Percentiles rank a stretch among this genome's conserved stretches.
Conservation (phyloP, 2,329 filamentous ascomycete species). For the Fusarium sp. region DNA sequence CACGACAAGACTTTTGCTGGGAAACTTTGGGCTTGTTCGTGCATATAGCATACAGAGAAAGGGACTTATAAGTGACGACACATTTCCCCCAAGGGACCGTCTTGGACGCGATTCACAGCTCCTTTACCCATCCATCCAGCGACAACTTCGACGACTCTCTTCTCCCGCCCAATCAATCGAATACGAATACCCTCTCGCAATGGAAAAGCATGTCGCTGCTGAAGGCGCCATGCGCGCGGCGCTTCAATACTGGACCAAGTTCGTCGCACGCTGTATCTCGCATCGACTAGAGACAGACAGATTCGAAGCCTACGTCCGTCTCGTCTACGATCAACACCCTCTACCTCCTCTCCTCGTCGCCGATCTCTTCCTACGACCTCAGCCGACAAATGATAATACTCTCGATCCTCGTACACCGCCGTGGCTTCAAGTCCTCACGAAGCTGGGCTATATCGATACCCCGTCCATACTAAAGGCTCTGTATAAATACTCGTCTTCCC, state of each 20-base stretch:
- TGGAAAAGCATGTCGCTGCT: conserved; percentile 44
- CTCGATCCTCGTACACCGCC: conserved; percentile 69
- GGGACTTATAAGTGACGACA: background rate
- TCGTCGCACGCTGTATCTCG: conserved; percentile 62
- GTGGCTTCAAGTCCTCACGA: conserved; percentile 68
- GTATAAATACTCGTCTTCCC: conserved; percentile 67
- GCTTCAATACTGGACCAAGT: conserved; percentile 60
- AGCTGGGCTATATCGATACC: conserved; percentile 63
- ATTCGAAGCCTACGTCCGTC: conserved; percentile 63
- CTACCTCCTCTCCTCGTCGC: conserved; percentile 63
- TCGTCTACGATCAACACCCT: conserved; percentile 63
- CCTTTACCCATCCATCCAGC: conserved; percentile 14
- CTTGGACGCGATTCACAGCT: conserved; percentile 18
- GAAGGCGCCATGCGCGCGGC: conserved; percentile 45
- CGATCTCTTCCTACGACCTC: conserved; percentile 68
- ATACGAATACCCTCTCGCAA: conserved; percentile 23
- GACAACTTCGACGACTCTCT: conserved; percentile 5
- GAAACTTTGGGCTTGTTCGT: background rate
- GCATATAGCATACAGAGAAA: background rate
- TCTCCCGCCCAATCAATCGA: background rate
- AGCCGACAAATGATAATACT: conserved; percentile 57
- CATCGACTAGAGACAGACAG: conserved; percentile 63
- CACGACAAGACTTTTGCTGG: background rate
- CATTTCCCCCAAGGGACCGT: background rate
- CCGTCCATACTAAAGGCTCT: conserved; percentile 66